Conservation (phyloP, 1,284 basidiomycete species). For the Trametes pubescens region DNA sequence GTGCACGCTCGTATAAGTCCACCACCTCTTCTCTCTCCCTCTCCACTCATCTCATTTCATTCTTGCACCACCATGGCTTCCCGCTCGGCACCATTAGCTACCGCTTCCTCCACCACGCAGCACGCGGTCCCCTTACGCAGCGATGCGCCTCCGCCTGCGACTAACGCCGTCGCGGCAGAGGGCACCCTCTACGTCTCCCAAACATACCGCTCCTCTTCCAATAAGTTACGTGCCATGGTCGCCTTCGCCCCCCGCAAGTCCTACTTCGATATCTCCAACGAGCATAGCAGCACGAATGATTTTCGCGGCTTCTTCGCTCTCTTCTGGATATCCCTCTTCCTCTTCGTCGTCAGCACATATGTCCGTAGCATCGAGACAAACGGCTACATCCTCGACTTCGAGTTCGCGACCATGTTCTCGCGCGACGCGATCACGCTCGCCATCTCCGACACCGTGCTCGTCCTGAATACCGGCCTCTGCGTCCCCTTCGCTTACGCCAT, state of each 20-base stretch:
- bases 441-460: slow-evolving; percentile 84
- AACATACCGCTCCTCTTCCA: slow-evolving; percentile 72
- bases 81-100: slow-evolving; percentile 9
- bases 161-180: slow-evolving; percentile 49
- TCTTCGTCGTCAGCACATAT: slow-evolving; percentile 82
- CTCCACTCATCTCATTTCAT: background rate
- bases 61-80: slow-evolving; percentile 27
- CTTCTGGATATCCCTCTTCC: slow-evolving; percentile 90
- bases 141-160: background rate
- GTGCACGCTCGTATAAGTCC: background rate
- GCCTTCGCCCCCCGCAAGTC: slow-evolving; percentile 88
- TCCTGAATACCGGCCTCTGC: slow-evolving; percentile 77
- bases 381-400: slow-evolving; percentile 82
- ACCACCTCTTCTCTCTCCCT: background rate
- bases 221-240: slow-evolving; percentile 78
- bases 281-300: slow-evolving; percentile 77
- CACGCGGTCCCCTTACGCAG: no score
- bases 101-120: slow-evolving; percentile 8
- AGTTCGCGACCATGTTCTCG: slow-evolving; percentile 90
- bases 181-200: slow-evolving; percentile 80
- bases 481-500: slow-evolving; percentile 87
- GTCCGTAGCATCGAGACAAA: slow-evolving; percentile 78
- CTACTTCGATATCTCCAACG: slow-evolving; percentile 84
- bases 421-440: slow-evolving; percentile 87
- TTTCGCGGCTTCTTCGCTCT: slow-evolving; percentile 95